phyloP scores from a whole-genome alignment of 768 basidiomycete species.

The Pleurotus eryngii region DNA sequence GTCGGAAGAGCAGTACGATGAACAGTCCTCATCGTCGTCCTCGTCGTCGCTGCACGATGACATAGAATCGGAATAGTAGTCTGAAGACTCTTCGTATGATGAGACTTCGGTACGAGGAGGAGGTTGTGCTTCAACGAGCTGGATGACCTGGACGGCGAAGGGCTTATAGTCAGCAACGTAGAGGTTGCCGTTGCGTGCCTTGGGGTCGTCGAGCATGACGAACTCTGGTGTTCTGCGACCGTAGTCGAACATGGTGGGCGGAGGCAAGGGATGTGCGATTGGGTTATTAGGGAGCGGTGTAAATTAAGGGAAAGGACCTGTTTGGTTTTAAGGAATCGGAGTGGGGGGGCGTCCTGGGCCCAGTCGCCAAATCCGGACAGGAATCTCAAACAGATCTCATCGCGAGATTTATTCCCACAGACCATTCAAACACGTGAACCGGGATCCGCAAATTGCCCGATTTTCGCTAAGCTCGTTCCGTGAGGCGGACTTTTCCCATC shows the following conservation, averaged over 20 bases:
- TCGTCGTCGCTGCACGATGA: constrained; percentile 25
- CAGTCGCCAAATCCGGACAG: constrained; percentile 1
- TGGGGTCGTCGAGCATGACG: constrained; percentile 24
- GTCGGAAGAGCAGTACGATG: constrained; percentile 75
- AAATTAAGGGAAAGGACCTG: constrained; percentile 6
- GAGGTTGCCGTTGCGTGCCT: constrained; percentile 38
- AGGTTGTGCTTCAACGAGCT: constrained; percentile 66
- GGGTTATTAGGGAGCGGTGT: constrained; percentile 7
- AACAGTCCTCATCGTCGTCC: constrained; percentile 45
- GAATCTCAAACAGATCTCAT: constrained; percentile 6
- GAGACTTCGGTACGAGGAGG: constrained; percentile 50
- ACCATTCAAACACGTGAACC: constrained; percentile 7
- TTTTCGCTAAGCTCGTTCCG: constrained; percentile 3
- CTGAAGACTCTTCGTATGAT: constrained; percentile 29
- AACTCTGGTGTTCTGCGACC: constrained; percentile 17
- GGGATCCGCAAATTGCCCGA: constrained; percentile 10
- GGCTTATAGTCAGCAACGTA: constrained; percentile 42
- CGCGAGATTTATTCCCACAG: constrained; percentile 3
- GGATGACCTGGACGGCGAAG: constrained; percentile 57
- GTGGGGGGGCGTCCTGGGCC: not conserved
- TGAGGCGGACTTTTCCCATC: constrained; percentile 1
- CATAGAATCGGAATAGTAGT: constrained; percentile 23
- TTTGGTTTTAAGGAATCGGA: constrained; percentile 7
- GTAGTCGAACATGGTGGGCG: constrained; percentile 17
- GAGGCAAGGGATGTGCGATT: constrained; percentile 12